Evolutionary conservation across 495 filamentous ascomycete genomes (phyloP).

Genomic region (Clavariopsis aquatica): DNA sequence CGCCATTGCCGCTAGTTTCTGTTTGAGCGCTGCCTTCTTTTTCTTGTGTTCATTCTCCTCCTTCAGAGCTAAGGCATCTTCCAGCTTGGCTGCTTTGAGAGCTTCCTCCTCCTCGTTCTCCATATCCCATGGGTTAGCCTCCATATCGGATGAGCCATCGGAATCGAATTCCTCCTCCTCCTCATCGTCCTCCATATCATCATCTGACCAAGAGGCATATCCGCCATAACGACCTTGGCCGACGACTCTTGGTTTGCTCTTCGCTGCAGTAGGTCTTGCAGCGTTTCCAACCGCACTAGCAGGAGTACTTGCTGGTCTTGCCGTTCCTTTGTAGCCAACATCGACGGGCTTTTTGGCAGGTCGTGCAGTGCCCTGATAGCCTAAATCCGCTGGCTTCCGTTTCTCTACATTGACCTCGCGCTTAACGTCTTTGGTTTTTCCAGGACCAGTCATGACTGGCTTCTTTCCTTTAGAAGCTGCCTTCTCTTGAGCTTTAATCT

Average conservation of each 20-base stretch:
- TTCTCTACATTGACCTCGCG: slow-evolving; percentile 27
- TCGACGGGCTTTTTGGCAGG: slow-evolving; percentile 45
- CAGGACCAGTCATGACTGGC: slow-evolving; percentile 1
- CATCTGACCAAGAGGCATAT: slow-evolving; percentile 45
- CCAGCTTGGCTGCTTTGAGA: slow-evolving; percentile 53
- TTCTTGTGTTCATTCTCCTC: slow-evolving; percentile 57
- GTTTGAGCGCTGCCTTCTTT: slow-evolving; percentile 59
- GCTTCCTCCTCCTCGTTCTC: slow-evolving; percentile 60
- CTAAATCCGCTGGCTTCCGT: slow-evolving; percentile 23
- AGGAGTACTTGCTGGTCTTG: slow-evolving; percentile 42
- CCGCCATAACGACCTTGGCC: slow-evolving; percentile 32
- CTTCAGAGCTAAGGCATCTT: slow-evolving; percentile 60
- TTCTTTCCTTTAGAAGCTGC: slow-evolving; percentile 33
- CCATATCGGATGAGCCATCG: slow-evolving; percentile 65
- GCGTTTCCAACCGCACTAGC: slow-evolving; percentile 45
- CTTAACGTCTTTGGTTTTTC: slow-evolving; percentile 11
- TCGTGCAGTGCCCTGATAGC: slow-evolving; percentile 58
- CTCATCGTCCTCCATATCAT: slow-evolving; percentile 45
- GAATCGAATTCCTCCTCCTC: slow-evolving; percentile 58
- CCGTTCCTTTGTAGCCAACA: slow-evolving; percentile 61
- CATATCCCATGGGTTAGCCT: slow-evolving; percentile 62
- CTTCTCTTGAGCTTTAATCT: slow-evolving; percentile 33
- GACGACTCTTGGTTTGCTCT: slow-evolving; percentile 18
- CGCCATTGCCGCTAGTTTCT: slow-evolving; percentile 50
- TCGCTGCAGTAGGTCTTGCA: slow-evolving; percentile 32